Evolutionary conservation across 225 moss, liverwort and hornwort species (phyloP), one percentile per base, ranked within the genome.

Genomic region (Thuidium tamariscinum): DNA sequence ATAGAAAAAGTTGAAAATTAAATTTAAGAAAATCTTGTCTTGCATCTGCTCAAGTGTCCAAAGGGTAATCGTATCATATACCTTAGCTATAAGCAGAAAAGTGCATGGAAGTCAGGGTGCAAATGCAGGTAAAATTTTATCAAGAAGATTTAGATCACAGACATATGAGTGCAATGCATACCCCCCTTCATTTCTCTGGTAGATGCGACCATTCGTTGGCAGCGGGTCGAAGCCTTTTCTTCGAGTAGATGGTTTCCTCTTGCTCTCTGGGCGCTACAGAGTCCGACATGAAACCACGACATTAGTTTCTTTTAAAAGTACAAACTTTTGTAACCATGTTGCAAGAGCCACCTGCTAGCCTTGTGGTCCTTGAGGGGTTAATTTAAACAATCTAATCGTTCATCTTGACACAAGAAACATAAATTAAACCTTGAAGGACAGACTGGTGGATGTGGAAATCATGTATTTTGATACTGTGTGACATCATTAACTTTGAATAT

Each of bases 181-280:
- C 98, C 98, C 93, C 20, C 96, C 98, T 90, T 99, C 99, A 89
- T 99, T 99, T 85, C 87, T 97, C 72, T 96, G 97, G 80, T 93
- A 97, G 37, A 97, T 92, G 37, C 96, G 97, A 27, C 95, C 93
- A 29, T 88, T 91, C 20, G 32, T 18, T n/a, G 99, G 97, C 41
- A 99, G 46, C 27, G 95, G 95, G 46, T 99, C 99, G 59, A 99
- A 99, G 48, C 95, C 93, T 65, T 92, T 95, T 17, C 95, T 91
- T 57, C 96, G 84, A 79, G 88, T 95, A 23, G 91, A 91, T 42
- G 92, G 89, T 57, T 66, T 92, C 67, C 59, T 88, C 56, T 85
- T 37, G 68, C 84, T 82, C 64, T 94, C 79, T 42, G 80, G 62
- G 21, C 51, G 80, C 92, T 95, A 16, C 68, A 76, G 20, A 70